phyloP scores from a whole-genome alignment of 768 basidiomycete genomes.

The Arthromyces matolae region DNA sequence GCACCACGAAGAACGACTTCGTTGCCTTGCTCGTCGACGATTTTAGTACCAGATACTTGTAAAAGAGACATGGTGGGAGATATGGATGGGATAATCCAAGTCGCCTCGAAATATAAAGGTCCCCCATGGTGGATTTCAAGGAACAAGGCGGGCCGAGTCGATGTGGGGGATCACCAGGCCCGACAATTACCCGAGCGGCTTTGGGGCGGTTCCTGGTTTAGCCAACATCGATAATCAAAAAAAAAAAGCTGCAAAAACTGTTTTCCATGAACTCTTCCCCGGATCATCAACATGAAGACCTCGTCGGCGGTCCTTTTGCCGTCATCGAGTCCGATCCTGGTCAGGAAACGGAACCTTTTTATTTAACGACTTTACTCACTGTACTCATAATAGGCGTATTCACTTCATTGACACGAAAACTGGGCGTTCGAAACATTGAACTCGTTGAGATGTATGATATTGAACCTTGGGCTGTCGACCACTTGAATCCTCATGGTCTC shows the following conservation, averaged over 20 bases:
- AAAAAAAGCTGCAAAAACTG: constrained; percentile 4
- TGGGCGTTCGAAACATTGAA: constrained; percentile 51
- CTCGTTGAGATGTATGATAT: constrained; percentile 60
- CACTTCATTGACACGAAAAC: constrained; percentile 48
- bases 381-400: too few species aligned
- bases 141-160: constrained; percentile 6
- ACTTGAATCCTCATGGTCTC: constrained; percentile 54
- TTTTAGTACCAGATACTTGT: constrained; percentile 53
- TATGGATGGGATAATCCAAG: constrained; percentile 1
- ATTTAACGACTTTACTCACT: too few species aligned
- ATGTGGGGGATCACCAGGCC: constrained; percentile 2
- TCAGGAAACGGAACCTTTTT: too few species aligned
- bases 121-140: constrained; percentile 7
- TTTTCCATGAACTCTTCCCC: constrained; percentile 1
- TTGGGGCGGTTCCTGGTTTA: not conserved
- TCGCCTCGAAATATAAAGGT: constrained; percentile 9
- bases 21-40: constrained; percentile 54
- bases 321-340: constrained; percentile 59
- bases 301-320: constrained; percentile 60
- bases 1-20: constrained; percentile 66
- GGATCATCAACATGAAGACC: constrained; percentile 29
- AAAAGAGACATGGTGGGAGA: constrained; percentile 45
- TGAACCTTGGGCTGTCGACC: constrained; percentile 60
- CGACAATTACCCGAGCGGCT: constrained; percentile 18
- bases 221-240: not conserved